Evolutionary conservation across 2,329 filamentous ascomycete species (phyloP).

Genomic region (Berkeleyomyces basicola): DNA sequence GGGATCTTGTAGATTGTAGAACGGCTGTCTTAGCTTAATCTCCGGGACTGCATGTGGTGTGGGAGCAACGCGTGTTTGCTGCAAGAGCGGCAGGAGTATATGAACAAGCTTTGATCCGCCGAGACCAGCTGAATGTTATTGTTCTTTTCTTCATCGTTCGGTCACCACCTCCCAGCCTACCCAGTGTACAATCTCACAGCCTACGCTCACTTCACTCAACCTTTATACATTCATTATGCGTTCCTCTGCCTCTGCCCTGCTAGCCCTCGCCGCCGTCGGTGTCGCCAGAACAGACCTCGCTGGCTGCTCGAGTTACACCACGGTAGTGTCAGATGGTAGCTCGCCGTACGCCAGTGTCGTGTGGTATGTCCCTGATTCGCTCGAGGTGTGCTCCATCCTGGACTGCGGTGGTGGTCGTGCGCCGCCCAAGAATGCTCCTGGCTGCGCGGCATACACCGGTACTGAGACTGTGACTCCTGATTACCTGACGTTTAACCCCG

Average conservation of each 20-base stretch:
- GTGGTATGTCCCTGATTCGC: conserved; percentile 45
- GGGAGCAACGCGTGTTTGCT: neutral
- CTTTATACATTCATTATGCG: conserved; percentile 15
- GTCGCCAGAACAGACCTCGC: conserved; percentile 29
- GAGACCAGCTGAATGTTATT: neutral
- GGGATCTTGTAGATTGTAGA: neutral
- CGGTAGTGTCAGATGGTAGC: conserved; percentile 19
- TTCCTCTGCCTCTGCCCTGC: conserved; percentile 17
- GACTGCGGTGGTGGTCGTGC: conserved; percentile 54
- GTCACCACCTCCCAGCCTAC: neutral
- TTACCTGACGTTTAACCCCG: conserved; percentile 23
- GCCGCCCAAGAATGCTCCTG: conserved; percentile 46
- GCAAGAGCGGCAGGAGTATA: neutral
- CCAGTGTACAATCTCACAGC: no score
- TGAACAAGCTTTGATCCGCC: neutral
- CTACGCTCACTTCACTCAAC: no score
- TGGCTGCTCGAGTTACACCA: conserved; percentile 28
- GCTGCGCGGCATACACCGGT: conserved; percentile 39
- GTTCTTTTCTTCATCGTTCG: neutral
- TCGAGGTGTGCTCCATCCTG: conserved; percentile 45
- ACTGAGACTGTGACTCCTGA: conserved; percentile 36
- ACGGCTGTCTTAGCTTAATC: neutral
- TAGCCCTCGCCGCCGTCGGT: conserved; percentile 19
- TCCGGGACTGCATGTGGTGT: neutral
- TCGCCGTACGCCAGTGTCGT: conserved; percentile 29